Conservation (phyloP, 2,329 filamentous ascomycete species). For the Alternaria sp. region DNA sequence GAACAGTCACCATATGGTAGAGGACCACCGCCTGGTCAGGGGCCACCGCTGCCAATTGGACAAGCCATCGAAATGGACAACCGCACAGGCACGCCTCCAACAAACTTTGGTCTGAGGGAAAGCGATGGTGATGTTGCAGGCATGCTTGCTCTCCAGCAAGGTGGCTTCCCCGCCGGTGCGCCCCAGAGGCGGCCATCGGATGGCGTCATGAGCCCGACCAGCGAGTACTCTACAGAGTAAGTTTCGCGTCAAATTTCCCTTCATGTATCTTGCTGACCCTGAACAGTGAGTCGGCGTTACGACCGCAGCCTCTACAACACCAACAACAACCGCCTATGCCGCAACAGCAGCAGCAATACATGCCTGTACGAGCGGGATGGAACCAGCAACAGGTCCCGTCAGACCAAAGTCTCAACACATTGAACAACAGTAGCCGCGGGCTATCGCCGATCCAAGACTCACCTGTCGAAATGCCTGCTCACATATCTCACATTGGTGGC, state of each 20-base stretch:
- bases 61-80: constrained; percentile 84
- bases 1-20: constrained; percentile 53
- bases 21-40: constrained; percentile 60
- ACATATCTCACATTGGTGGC: constrained; percentile 32
- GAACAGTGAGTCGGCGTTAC: constrained; percentile 16
- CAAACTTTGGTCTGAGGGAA: constrained; percentile 57
- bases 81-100: constrained; percentile 45
- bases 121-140: constrained; percentile 75
- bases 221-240: constrained; percentile 78
- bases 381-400: constrained; percentile 35
- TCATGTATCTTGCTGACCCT: constrained; percentile 1
- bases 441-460: constrained; percentile 51
- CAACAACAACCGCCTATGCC: constrained; percentile 22
- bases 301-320: constrained; percentile 26
- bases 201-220: constrained; percentile 61
- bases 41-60: constrained; percentile 53
- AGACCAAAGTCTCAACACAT: constrained; percentile 31
- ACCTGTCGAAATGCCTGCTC: constrained; percentile 42
- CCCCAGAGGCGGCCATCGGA: constrained; percentile 34
- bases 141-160: constrained; percentile 74
- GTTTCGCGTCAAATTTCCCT: constrained; percentile 32
- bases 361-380: constrained; percentile 57
- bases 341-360: constrained; percentile 41
- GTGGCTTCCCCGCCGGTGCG: constrained; percentile 36
- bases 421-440: constrained; percentile 40